Conservation (phyloP, 768 basidiomycete genomes). For the Pleurotus ostreatus region DNA sequence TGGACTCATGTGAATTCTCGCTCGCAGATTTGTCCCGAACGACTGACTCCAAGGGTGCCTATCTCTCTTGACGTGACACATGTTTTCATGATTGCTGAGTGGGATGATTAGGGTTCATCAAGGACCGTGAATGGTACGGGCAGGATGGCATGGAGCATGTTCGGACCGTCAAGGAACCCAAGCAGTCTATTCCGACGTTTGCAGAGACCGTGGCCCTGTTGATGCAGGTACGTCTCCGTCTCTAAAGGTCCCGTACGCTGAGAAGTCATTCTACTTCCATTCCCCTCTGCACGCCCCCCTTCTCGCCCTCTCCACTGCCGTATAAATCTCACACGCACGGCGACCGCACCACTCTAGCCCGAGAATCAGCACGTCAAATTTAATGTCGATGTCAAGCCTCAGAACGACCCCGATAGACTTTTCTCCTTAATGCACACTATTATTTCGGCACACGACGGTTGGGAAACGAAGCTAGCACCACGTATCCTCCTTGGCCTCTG, state of each 20-base stretch:
- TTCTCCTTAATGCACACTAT: slow-evolving; percentile 74
- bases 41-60: slow-evolving; percentile 67
- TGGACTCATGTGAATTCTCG: slow-evolving; percentile 17
- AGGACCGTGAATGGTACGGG: slow-evolving; percentile 70
- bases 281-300: slow-evolving; percentile 8
- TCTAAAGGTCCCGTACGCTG: slow-evolving; percentile 12
- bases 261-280: slow-evolving; percentile 7
- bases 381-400: slow-evolving; percentile 91
- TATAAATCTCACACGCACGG: not conserved
- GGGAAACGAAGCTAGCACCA: slow-evolving; percentile 75
- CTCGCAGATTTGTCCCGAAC: slow-evolving; percentile 66
- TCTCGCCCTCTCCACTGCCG: not conserved
- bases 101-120: slow-evolving; percentile 51
- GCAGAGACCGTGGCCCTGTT: slow-evolving; percentile 73
- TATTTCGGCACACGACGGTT: slow-evolving; percentile 61
- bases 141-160: slow-evolving; percentile 71
- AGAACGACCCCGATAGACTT: slow-evolving; percentile 86
- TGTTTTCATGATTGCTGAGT: not conserved
- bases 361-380: slow-evolving; percentile 74
- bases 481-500: slow-evolving; percentile 80
- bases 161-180: slow-evolving; percentile 74
- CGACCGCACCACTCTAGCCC: slow-evolving; percentile 35
- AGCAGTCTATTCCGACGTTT: slow-evolving; percentile 89
- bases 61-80: not conserved
- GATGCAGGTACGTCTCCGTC: slow-evolving; percentile 54